Base-by-base conservation (phyloP, 805 yeast genomes). In the Candida rishiriensis region DNA sequence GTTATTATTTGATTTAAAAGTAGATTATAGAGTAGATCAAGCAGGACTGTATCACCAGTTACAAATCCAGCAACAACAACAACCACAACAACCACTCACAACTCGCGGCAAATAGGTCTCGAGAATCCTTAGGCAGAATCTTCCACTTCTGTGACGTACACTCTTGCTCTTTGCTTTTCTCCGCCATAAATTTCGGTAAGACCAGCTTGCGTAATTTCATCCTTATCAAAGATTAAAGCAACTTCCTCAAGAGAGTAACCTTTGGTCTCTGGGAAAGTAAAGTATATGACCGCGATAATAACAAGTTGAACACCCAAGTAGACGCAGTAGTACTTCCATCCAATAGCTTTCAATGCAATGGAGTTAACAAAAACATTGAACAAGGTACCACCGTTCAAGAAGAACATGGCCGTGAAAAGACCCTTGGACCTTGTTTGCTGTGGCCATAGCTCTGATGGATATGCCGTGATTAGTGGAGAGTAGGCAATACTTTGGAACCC, bases 191-290 rank as follows among this genome's bases (percentile, higher is more conserved):
- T n/a, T 13, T 30, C 33, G 9, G 13, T 30, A 12, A 30, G 14
- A 4, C 14, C 33, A 30, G 33, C 14, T 30, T 30, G 33, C 14
- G 33, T 30, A 12, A 30, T 30, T 10, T 30, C 33, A 30, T 30
- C 33, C 14, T 30, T 30, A 32, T 83, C 83, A 40, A 70, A 72
- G 45, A 73, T 71, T 46, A 70, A 64, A 52, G 70, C 83, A 47
- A 82, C 76, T 56, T 80, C 82, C 51, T 78, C 82, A 60, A 75
- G 71, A 15, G 77, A 69, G 62, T 76, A 72, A 13, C 82, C 82
- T 64, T 76, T 79, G n/a, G 88, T 82, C 64, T 82, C 88, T 49
- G 78, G 76, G 41, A 81, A 79, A 50, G 64, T 67, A 61, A 72
- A 68, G 52, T 36, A 59, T 9, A 42, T 47, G 32, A 48, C 50